These are phyloP conservation scores for Apocynum venetum DNA, from an alignment of 257 asterid species.

Conservation along the genomic window DNA sequence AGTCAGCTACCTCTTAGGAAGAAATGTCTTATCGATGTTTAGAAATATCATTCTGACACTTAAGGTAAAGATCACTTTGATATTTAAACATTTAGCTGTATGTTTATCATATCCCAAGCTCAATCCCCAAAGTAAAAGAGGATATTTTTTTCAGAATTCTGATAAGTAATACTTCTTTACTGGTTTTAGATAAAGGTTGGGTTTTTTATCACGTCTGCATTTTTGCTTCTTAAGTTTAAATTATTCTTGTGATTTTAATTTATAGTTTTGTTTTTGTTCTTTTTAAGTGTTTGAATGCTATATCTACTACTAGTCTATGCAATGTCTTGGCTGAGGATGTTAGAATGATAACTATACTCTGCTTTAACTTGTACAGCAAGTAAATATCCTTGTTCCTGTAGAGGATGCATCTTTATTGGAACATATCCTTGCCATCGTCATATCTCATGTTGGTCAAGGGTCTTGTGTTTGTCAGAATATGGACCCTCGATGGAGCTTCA, in stretches of 20 bases:
- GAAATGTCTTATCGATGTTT: slow-evolving; percentile 60
- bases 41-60: slow-evolving; percentile 65
- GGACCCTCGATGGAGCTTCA: slow-evolving; percentile 62
- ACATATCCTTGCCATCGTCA: slow-evolving; percentile 47
- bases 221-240: neutral
- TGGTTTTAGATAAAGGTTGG: neutral
- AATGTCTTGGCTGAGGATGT: neutral
- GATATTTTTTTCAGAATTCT: neutral
- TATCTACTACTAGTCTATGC: neutral
- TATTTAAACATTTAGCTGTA: neutral
- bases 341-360: slow-evolving; percentile 21
- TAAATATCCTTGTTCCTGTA: slow-evolving; percentile 40
- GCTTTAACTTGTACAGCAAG: slow-evolving; percentile 46
- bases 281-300: neutral
- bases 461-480: slow-evolving; percentile 63
- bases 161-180: neutral
- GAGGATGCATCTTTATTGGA: slow-evolving; percentile 62
- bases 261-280: neutral
- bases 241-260: neutral
- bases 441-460: slow-evolving; percentile 72
- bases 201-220: neutral
- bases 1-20: slow-evolving; percentile 57
- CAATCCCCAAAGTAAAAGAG: neutral
- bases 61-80: slow-evolving; percentile 46
- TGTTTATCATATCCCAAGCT: neutral